Conservation (phyloP, 2,329 filamentous ascomycete species). For the Penicillium fuscoglaucum region DNA sequence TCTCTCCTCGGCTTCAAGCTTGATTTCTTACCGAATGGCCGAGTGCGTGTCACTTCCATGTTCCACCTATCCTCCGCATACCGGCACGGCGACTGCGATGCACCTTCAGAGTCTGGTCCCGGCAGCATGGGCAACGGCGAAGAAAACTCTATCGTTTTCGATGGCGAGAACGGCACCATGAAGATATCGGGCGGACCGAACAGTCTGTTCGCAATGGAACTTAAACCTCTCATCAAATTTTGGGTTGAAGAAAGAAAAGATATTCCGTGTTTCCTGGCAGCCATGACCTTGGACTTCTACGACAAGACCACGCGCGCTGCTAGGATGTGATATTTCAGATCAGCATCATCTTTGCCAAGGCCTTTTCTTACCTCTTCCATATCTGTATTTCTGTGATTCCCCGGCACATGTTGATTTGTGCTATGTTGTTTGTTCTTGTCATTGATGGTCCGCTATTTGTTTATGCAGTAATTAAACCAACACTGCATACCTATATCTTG, state of each 20-base stretch:
- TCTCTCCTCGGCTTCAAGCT: constrained; percentile 91
- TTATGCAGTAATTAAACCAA: background rate
- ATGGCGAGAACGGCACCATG: constrained; percentile 94
- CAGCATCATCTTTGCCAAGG: background rate
- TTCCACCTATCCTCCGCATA: constrained; percentile 67
- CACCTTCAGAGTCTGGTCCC: constrained; percentile 60
- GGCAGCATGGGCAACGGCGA: constrained; percentile 49
- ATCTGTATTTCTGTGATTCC: constrained; percentile 27
- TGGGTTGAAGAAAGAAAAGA: constrained; percentile 94
- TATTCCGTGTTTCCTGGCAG: constrained; percentile 89
- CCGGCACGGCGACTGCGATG: constrained; percentile 46
- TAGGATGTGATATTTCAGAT: constrained; percentile 29
- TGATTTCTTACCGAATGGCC: constrained; percentile 94
- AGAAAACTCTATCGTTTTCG: constrained; percentile 71
- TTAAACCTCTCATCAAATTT: constrained; percentile 83
- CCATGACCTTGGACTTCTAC: constrained; percentile 89
- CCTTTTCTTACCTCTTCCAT: constrained; percentile 9
- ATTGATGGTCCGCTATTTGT: background rate
- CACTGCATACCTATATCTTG: background rate
- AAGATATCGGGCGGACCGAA: constrained; percentile 90
- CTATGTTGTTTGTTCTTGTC: constrained; percentile 19
- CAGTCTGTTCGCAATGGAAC: constrained; percentile 81
- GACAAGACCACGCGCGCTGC: constrained; percentile 57
- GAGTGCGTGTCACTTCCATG: constrained; percentile 85
- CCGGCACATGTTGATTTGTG: constrained; percentile 27